Evolutionary conservation across 345 rosid species (phyloP), one percentile per base, ranked within the genome.

Genomic region (Sonneratia caseolaris): DNA sequence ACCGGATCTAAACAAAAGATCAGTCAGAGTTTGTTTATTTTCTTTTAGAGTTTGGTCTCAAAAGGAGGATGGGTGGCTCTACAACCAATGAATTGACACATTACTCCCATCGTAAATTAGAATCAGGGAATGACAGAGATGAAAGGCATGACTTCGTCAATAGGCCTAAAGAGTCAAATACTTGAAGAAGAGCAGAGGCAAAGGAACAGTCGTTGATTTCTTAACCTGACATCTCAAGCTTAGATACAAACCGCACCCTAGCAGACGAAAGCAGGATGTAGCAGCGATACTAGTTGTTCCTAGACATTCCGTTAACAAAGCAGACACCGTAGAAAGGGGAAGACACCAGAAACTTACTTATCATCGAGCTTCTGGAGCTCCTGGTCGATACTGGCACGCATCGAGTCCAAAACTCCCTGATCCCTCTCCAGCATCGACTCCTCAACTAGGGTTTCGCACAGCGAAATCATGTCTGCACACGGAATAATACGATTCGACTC

Each of bases 331-430:
- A 13, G 35, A 56, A 3, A 4, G 62, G 47, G 37, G 32, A 6
- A 37, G 45, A 21, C 49, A 21, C 47, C 69, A 38, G 56, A 55
- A 55, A 81, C 93, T 81, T 78, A 96, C 99, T 86, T 92, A 68
- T 96, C 99, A 18, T 96, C 98, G 35, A 92, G 89, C 81, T 81
- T 92, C 80, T 88, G 91, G 74, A 92, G 84, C 83, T 96, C 97
- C 35, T 89, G 96, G 22, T 79, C 96, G 64, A 81, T 96, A 73
- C 74, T 84, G 3, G 81, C 73, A 4, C 85, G 82, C 97, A 91
- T 91, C 55, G 89, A 77, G 68, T 85, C 91, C 81, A 89, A 73
- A 64, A 89, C 40, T 70, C 84, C 79, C 85, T 85, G 96, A 83
- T 92, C 89, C 78, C 83, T 72, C 19, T 88, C 97, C 71, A 92